Evolutionary conservation across 371 early-diverging fungal species (phyloP).

Genomic region (Actinomucor elegans): DNA sequence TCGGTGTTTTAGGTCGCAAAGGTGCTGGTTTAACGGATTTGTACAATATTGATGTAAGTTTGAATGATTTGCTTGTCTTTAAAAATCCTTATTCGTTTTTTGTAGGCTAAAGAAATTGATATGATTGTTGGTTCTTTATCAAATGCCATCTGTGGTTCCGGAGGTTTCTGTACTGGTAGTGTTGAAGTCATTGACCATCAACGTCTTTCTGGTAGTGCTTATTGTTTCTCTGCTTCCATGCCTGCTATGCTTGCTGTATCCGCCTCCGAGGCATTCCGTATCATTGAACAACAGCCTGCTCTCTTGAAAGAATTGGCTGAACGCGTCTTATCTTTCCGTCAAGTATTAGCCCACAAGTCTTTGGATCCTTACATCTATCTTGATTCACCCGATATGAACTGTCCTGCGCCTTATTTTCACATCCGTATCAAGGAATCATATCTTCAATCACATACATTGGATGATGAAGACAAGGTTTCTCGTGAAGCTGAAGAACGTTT

Average conservation of each 20-base stretch:
- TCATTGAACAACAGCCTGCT: slow-evolving; percentile 54
- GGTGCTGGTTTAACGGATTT: slow-evolving; percentile 93
- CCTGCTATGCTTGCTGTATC: slow-evolving; percentile 95
- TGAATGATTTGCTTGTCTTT: neutral
- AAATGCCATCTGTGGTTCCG: slow-evolving; percentile 83
- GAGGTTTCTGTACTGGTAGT: slow-evolving; percentile 96
- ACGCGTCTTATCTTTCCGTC: slow-evolving; percentile 40
- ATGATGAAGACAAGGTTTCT: slow-evolving; percentile 28
- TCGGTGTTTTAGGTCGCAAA: slow-evolving; percentile 90
- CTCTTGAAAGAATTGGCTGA: slow-evolving; percentile 39
- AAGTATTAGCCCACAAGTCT: slow-evolving; percentile 36
- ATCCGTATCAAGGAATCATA: slow-evolving; percentile 58
- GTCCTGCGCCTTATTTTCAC: slow-evolving; percentile 69
- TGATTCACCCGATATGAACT: slow-evolving; percentile 44
- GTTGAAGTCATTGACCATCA: slow-evolving; percentile 93
- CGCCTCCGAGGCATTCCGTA: slow-evolving; percentile 83
- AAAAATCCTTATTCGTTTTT: neutral
- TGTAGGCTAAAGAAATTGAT: slow-evolving; percentile 79
- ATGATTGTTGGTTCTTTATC: slow-evolving; percentile 93
- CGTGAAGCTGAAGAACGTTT: slow-evolving; percentile 63
- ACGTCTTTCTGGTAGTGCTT: slow-evolving; percentile 91
- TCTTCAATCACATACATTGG: slow-evolving; percentile 29
- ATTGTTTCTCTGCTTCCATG: slow-evolving; percentile 99
- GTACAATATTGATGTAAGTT: slow-evolving; percentile 58
- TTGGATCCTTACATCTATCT: slow-evolving; percentile 49